phyloP scores from a whole-genome alignment of 140 eudicot species.

The Anethum foeniculum region DNA sequence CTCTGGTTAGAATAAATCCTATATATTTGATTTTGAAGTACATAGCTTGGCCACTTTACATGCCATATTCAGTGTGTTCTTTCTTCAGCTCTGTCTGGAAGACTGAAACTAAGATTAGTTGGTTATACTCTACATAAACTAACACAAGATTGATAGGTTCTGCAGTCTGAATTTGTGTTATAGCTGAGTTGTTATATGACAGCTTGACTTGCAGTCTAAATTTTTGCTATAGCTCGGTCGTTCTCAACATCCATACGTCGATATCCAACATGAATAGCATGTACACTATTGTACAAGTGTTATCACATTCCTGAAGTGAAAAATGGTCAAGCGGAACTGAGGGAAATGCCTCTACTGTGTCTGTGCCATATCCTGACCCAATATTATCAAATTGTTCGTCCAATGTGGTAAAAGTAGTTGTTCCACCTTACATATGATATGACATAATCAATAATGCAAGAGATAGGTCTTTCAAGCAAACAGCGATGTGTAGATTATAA shows the following conservation, averaged over 20 bases:
- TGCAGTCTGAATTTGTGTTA: not conserved
- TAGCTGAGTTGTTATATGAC: not conserved
- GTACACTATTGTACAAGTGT: not conserved
- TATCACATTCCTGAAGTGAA: not conserved
- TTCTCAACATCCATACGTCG: not conserved
- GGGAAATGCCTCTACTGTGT: not conserved
- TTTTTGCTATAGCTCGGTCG: not conserved
- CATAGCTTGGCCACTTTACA: too few species aligned
- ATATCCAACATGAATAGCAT: not conserved
- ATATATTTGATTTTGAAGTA: not conserved
- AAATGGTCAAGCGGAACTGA: not conserved
- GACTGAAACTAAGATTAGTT: not conserved
- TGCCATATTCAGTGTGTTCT: not conserved
- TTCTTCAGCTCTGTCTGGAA: not conserved
- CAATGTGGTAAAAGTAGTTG: not conserved
- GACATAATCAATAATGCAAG: not conserved
- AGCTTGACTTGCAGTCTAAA: not conserved
- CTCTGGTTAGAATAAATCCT: not conserved
- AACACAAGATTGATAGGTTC: not conserved
- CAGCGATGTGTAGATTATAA: not conserved
- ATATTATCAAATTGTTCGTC: not conserved
- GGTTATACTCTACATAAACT: not conserved
- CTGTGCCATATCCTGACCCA: not conserved
- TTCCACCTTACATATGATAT: not conserved
- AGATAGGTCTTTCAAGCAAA: not conserved